Conservation (phyloP, 148 eudicot genomes). For the Linanthus parryae region DNA sequence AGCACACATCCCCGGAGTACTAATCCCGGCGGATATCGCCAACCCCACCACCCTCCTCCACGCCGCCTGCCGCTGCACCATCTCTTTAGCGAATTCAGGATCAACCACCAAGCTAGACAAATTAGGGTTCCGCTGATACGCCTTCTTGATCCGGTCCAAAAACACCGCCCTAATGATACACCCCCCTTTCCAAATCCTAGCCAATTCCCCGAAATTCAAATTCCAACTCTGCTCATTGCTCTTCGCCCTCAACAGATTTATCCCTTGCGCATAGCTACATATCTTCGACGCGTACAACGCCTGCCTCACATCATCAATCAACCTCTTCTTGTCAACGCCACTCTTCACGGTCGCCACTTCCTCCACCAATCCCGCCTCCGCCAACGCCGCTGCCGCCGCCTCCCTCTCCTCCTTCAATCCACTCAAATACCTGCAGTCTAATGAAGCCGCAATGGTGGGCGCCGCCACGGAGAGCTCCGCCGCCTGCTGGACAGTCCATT, state of each 20-base stretch:
- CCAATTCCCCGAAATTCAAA: conserved; percentile 73
- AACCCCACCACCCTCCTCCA: conserved; percentile 83
- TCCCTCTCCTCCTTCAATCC: conserved; percentile 82
- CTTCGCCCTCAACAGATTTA: conserved; percentile 75
- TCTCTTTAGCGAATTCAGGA: conserved; percentile 82
- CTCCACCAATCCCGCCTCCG: conserved; percentile 63
- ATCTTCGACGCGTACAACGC: conserved; percentile 81
- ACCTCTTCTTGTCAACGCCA: conserved; percentile 59
- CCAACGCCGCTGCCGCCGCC: conserved; percentile 42
- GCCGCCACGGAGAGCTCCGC: conserved; percentile 81
- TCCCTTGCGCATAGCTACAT: conserved; percentile 86
- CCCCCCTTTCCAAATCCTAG: conserved; percentile 90
- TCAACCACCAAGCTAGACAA: conserved; percentile 68
- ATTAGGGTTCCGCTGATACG: conserved; percentile 66
- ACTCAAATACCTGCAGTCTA: conserved; percentile 72
- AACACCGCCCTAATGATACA: conserved; percentile 82
- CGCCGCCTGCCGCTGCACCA: conserved; percentile 84
- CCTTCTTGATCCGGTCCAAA: conserved; percentile 72
- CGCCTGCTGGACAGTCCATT: conserved; percentile 94
- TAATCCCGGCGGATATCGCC: conserved; percentile 67
- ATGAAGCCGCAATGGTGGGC: conserved; percentile 74
- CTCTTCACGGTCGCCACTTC: conserved; percentile 31
- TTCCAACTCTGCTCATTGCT: conserved; percentile 67
- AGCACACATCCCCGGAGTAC: conserved; percentile 85
- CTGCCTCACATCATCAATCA: conserved; percentile 87